These are phyloP conservation scores for Cryomyces minteri DNA, from an alignment of 495 filamentous ascomycete genomes.

Conservation along the genomic window DNA sequence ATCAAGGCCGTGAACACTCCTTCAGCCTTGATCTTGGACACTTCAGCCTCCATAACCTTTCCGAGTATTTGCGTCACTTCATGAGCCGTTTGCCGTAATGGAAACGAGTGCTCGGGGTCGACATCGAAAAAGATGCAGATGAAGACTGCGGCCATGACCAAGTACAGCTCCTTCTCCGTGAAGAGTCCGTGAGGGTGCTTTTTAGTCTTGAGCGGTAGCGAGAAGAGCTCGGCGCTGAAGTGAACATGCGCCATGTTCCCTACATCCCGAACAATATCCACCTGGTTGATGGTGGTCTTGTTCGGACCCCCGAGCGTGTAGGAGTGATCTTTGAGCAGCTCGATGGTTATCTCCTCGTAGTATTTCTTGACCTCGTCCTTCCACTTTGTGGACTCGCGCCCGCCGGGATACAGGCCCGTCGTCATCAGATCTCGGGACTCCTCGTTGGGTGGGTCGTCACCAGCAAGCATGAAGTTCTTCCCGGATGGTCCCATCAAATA, in stretches of 20 bases:
- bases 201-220: slow-evolving; percentile 42
- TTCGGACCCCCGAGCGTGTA: slow-evolving; percentile 24
- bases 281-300: slow-evolving; percentile 27
- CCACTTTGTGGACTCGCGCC: slow-evolving; percentile 27
- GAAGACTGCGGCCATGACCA: slow-evolving; percentile 38
- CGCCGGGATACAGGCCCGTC: slow-evolving; percentile 26
- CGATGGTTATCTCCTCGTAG: slow-evolving; percentile 32
- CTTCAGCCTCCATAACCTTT: slow-evolving; percentile 14
- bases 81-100: slow-evolving; percentile 33
- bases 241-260: slow-evolving; percentile 41
- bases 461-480: slow-evolving; percentile 35
- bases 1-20: slow-evolving; percentile 11
- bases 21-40: slow-evolving; percentile 7
- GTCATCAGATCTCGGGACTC: slow-evolving; percentile 29
- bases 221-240: slow-evolving; percentile 42
- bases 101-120: slow-evolving; percentile 45
- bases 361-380: slow-evolving; percentile 29
- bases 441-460: slow-evolving; percentile 28
- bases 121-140: slow-evolving; percentile 45
- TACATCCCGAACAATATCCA: slow-evolving; percentile 44
- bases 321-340: slow-evolving; percentile 29
- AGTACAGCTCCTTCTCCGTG: slow-evolving; percentile 38
- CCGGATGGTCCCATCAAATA: slow-evolving; percentile 26
- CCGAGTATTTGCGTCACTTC: slow-evolving; percentile 14
- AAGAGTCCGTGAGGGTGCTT: slow-evolving; percentile 38